Evolutionary conservation across 148 eudicot species (phyloP).

Genomic region (Fallopia convolvulus): DNA sequence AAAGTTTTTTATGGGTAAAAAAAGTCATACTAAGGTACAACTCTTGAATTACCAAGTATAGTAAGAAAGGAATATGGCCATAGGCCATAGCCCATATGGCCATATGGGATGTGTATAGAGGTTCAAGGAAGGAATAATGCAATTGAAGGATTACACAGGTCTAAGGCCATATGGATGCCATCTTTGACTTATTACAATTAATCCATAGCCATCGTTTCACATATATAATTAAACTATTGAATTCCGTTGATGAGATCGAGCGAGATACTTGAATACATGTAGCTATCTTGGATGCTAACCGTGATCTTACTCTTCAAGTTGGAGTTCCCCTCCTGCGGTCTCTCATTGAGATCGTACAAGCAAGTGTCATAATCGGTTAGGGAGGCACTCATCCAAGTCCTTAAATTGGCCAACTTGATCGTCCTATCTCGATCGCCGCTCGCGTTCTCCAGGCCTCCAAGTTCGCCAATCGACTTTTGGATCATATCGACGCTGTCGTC

Average conservation of each 20-base stretch:
- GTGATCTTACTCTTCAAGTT: neutral
- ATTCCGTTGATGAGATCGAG: neutral
- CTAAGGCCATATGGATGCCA: no score
- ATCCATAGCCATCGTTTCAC: no score
- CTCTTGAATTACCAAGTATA: no score
- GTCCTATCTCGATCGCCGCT: neutral
- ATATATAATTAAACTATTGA: neutral
- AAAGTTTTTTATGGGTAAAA: no score
- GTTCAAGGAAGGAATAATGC: no score
- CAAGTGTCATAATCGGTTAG: neutral
- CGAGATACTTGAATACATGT: neutral
- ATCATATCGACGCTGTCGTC: neutral
- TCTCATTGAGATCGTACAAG: neutral
- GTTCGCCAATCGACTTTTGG: neutral
- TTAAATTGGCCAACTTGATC: neutral
- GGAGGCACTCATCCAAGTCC: constrained; percentile 4
- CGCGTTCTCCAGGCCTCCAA: neutral
- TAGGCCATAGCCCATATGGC: no score
- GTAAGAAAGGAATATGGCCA: no score
- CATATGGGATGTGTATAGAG: no score
- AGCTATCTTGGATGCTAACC: neutral
- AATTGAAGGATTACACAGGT: no score
- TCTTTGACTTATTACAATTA: no score
- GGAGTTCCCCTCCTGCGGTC: neutral
- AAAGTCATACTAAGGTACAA: no score